Evolutionary conservation across 2,329 filamentous ascomycete genomes (phyloP).

Genomic region (Onygena corvina): DNA sequence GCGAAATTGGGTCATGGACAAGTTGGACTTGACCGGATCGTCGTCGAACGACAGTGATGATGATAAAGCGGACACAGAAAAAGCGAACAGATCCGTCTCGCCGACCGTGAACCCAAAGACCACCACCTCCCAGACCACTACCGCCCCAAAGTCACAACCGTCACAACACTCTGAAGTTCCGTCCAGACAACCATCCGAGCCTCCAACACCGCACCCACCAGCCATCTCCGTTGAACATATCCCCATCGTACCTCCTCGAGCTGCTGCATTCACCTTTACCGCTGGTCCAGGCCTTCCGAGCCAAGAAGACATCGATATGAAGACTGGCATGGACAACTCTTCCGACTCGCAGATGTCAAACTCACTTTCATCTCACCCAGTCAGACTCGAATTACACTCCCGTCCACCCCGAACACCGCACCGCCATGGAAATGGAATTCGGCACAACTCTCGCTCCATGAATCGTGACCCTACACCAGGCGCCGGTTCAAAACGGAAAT

Average conservation of each 20-base stretch:
- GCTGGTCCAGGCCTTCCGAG: conserved; percentile 28
- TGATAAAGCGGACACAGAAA: conserved; percentile 30
- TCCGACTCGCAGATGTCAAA: conserved; percentile 21
- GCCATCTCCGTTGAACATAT: conserved; percentile 4
- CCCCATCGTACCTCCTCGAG: conserved; percentile 15
- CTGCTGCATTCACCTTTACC: conserved; percentile 35
- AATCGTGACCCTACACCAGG: conserved; percentile 29
- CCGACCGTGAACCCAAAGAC: conserved; percentile 27
- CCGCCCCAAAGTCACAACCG: conserved; percentile 17
- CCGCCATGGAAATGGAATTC: conserved; percentile 29
- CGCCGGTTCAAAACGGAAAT: conserved; percentile 38
- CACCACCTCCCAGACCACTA: conserved; percentile 20
- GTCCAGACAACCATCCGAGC: conserved; percentile 15
- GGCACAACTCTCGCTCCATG: conserved; percentile 28
- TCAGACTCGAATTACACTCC: conserved; percentile 35
- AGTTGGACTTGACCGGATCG: conserved; percentile 33
- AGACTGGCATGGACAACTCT: conserved; percentile 26
- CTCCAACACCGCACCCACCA: conserved; percentile 16
- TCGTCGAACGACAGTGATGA: conserved; percentile 35
- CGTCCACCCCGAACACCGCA: conserved; percentile 31
- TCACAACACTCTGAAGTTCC: conserved; percentile 20
- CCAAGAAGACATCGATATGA: conserved; percentile 35
- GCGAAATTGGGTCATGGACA: conserved; percentile 47
- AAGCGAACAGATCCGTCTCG: conserved; percentile 28
- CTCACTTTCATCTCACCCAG: conserved; percentile 20